Evolutionary conservation across 768 basidiomycete species (phyloP), one percentile per base, ranked within the genome.

Genomic region (Piloderma croceum): DNA sequence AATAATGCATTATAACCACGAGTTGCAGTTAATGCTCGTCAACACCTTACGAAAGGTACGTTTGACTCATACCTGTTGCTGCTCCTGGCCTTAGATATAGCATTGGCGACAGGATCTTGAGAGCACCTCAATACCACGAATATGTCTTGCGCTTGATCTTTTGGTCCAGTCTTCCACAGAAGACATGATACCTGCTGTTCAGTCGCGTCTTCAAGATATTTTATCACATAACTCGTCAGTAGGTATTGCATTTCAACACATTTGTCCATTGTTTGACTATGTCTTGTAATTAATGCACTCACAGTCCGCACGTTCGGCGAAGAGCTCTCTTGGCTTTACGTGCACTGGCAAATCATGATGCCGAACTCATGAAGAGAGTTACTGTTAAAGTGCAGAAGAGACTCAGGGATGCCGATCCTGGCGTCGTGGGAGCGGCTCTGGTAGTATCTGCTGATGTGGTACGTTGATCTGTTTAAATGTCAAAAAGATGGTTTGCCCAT

Each of bases 11-110:
- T 51, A 64, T 6, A 59, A 70, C 25, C 78, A 89, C 52, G 86
- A 89, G 44, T 65, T 90, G 23, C 74, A 78, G 37, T 65, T 92
- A 18, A 89, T 92, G 83, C 70, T 90, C 17, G 80, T 91, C 43
- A 92, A 92, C 49, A 90, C 89, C 4, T 56, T 90, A 24, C 79
- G 87, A 46, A 91, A 91, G 73, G 89, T 80, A 50, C 42, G 56
- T 32, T 5, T 24, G n/a, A 11, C 3, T 11, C 25, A 12, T 4
- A 6, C 10, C 24, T 38, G 24, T 4, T 37, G 27, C 9, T 15
- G 27, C 6, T 7, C 31, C 34, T 15, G 11, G 18, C 20, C 13
- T n/a, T 27, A 17, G 32, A 35, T 42, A 56, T n/a, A 52, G 15
- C 19, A 10, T 10, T 32, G 15, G 18, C 4, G n/a, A 22, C 48